phyloP scores from a whole-genome alignment of 768 basidiomycete genomes.

The Trametopsis cervina region DNA sequence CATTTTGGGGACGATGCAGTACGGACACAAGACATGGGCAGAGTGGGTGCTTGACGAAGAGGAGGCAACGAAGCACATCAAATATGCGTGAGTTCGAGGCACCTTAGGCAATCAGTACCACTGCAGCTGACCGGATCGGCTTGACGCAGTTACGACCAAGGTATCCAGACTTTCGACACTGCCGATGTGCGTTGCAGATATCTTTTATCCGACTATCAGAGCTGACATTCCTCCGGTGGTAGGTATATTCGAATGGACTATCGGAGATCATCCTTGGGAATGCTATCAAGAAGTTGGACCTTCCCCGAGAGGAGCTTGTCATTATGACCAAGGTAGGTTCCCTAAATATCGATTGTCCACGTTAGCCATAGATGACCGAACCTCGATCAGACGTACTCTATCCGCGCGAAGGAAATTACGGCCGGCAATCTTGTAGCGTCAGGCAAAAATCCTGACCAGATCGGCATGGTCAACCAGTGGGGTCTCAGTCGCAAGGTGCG shows the following conservation, averaged over 20 bases:
- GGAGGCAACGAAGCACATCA: constrained; percentile 33
- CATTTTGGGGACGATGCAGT: constrained; percentile 25
- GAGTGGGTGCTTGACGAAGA: constrained; percentile 33
- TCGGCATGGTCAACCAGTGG: constrained; percentile 31
- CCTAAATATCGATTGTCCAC: neutral
- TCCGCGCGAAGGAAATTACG: neutral
- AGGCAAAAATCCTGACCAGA: constrained; percentile 13
- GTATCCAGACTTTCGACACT: constrained; percentile 35
- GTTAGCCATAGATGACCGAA: neutral
- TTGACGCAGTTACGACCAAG: constrained; percentile 32
- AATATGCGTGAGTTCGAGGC: constrained; percentile 30
- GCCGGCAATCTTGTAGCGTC: neutral
- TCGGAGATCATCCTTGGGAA: constrained; percentile 41
- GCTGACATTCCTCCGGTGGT: neutral
- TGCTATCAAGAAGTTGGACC: constrained; percentile 36
- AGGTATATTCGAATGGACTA: constrained; percentile 33
- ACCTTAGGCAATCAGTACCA: too few species aligned
- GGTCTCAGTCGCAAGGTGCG: constrained; percentile 31
- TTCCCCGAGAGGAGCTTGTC: constrained; percentile 42
- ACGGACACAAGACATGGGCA: constrained; percentile 21
- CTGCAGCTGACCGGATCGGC: neutral
- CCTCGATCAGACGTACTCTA: neutral
- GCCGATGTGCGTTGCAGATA: constrained; percentile 20
- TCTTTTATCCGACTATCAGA: neutral
- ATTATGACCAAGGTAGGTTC: constrained; percentile 39